Evolutionary conservation across 169 alveolate species (phyloP).

Genomic region (Amoebophrya sp.): DNA sequence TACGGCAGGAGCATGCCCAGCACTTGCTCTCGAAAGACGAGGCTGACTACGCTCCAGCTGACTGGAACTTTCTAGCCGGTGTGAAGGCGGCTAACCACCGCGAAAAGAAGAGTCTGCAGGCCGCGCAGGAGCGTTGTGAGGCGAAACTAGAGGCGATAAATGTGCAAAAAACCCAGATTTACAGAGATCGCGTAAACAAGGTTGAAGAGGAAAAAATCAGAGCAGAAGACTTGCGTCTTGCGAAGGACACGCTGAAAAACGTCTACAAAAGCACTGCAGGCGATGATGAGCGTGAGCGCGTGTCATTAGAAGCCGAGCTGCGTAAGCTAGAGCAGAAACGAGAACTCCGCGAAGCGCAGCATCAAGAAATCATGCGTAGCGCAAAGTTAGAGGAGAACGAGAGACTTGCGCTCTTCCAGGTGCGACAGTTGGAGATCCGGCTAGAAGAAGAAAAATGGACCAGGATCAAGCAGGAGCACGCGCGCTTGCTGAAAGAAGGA

Average conservation of each 20-base stretch:
- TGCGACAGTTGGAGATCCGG: background rate
- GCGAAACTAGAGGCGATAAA: background rate
- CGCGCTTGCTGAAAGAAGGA: background rate
- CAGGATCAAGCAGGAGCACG: background rate
- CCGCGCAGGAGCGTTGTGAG: background rate
- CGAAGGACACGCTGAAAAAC: background rate
- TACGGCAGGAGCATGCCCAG: background rate
- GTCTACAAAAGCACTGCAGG: background rate
- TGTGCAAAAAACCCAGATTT: too few relatives aligned
- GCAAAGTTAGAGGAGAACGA: background rate
- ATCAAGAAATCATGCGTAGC: background rate
- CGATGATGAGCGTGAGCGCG: background rate
- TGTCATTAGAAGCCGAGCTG: background rate
- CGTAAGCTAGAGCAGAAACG: background rate
- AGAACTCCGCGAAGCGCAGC: background rate
- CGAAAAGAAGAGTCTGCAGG: background rate
- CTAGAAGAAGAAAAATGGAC: background rate
- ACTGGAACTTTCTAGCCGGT: background rate
- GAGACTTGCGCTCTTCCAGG: conserved; percentile 3
- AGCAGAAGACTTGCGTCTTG: too few relatives aligned
- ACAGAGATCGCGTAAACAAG: too few relatives aligned
- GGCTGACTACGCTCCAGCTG: background rate
- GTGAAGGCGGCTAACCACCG: background rate
- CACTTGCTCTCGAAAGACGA: background rate
- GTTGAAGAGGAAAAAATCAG: too few relatives aligned